Conservation (phyloP, 2,329 filamentous ascomycete species). For the Fusarium sp. region DNA sequence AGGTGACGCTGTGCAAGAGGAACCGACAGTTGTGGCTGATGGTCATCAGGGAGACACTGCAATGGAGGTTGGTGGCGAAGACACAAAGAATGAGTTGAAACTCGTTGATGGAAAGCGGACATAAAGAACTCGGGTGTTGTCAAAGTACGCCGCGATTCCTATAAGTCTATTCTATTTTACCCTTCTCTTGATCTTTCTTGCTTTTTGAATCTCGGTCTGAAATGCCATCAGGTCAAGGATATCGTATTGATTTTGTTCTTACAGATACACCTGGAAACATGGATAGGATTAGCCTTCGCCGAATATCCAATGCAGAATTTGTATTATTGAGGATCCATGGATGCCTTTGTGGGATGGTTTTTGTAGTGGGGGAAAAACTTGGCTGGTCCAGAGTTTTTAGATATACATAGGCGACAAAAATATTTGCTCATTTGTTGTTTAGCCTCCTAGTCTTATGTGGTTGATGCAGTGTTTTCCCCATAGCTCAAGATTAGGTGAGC, state of each 20-base stretch:
- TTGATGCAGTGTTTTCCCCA: not conserved
- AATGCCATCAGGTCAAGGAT: not conserved
- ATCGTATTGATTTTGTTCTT: not conserved
- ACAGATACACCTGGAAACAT: not conserved
- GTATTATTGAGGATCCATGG: not conserved
- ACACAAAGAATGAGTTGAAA: constrained; percentile 9
- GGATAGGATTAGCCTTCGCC: not conserved
- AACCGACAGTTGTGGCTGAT: not conserved
- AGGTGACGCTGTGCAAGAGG: not conserved
- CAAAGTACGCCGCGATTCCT: not conserved
- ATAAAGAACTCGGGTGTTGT: not conserved
- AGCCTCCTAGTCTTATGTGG: not conserved
- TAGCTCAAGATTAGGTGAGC: not conserved
- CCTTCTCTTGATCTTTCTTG: not conserved
- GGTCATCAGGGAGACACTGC: constrained; percentile 1
- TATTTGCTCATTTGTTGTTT: not conserved
- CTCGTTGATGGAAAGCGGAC: not conserved
- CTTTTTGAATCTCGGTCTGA: not conserved
- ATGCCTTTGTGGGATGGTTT: not conserved
- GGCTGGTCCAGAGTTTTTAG: not conserved
- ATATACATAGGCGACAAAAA: not conserved
- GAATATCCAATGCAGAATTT: not conserved
- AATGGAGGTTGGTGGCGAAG: constrained; percentile 31
- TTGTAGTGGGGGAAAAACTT: not conserved
- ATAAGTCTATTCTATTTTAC: not conserved